phyloP scores from a whole-genome alignment of 2,329 filamentous ascomycete genomes.

The Cercospora berteroae region DNA sequence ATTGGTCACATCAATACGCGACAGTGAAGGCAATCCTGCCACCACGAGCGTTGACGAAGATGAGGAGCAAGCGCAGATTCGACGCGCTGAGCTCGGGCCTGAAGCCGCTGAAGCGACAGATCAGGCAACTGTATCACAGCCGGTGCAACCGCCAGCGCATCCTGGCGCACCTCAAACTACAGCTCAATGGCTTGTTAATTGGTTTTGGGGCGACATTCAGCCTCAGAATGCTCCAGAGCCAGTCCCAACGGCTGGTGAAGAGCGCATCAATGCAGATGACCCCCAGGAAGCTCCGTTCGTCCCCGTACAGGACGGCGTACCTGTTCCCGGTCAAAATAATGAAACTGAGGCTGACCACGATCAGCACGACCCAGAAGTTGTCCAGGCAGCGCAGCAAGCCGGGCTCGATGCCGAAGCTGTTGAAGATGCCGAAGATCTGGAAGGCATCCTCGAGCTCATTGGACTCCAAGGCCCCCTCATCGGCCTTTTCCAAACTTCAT shows the following conservation, averaged over 20 bases:
- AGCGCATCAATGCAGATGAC: conserved; percentile 59
- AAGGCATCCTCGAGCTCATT: conserved; percentile 92
- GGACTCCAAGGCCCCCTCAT: conserved; percentile 92
- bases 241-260: conserved; percentile 54
- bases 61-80: conserved; percentile 3
- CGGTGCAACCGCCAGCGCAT: neutral
- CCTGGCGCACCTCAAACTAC: neutral
- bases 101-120: conserved; percentile 2
- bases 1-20: neutral
- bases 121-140: neutral
- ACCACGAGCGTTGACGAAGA: neutral
- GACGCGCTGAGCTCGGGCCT: conserved; percentile 7
- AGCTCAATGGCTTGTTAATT: conserved; percentile 42
- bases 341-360: conserved; percentile 5
- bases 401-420: conserved; percentile 72
- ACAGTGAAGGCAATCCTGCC: neutral
- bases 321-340: conserved; percentile 16
- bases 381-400: conserved; percentile 63
- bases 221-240: conserved; percentile 24
- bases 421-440: conserved; percentile 86
- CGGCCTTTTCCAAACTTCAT: conserved; percentile 87
- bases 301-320: conserved; percentile 42
- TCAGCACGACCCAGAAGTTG: conserved; percentile 52
- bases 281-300: conserved; percentile 60
- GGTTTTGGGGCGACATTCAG: conserved; percentile 50